These are phyloP conservation scores for Pyricularia grisea DNA, from an alignment of 2,329 filamentous ascomycete species.

Conservation along the genomic window DNA sequence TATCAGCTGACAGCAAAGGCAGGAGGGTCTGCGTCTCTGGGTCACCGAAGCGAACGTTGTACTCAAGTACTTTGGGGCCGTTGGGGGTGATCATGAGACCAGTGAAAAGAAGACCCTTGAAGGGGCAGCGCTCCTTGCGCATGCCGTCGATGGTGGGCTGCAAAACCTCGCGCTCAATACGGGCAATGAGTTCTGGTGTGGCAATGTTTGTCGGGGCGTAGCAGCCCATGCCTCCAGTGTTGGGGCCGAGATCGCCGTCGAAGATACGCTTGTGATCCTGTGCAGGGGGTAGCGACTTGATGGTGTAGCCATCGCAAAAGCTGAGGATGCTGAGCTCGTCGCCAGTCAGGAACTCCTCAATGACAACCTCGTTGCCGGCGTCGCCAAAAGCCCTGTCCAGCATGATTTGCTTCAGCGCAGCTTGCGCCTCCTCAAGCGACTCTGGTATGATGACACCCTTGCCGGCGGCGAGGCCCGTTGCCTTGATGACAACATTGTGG, in stretches of 20 bases:
- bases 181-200: constrained; percentile 63
- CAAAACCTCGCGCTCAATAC: constrained; percentile 74
- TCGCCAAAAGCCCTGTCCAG: constrained; percentile 74
- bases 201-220: constrained; percentile 85
- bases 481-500: constrained; percentile 81
- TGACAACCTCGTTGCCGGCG: constrained; percentile 84
- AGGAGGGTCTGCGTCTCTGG: constrained; percentile 86
- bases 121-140: constrained; percentile 66
- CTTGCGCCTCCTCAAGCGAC: constrained; percentile 71
- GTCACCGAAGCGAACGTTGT: constrained; percentile 89
- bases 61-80: constrained; percentile 79
- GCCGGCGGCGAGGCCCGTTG: constrained; percentile 80
- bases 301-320: constrained; percentile 82
- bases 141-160: constrained; percentile 85
- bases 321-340: constrained; percentile 88
- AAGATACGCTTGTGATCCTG: constrained; percentile 96
- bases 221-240: constrained; percentile 96
- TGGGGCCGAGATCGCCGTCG: constrained; percentile 82
- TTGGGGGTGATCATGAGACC: constrained; percentile 85
- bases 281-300: constrained; percentile 76
- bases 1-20: constrained; percentile 65
- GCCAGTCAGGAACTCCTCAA: constrained; percentile 80
- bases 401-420: constrained; percentile 85
- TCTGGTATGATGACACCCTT: constrained; percentile 91
- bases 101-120: constrained; percentile 71